Conservation (phyloP, 2,329 filamentous ascomycete genomes). For the Calonectria montana region DNA sequence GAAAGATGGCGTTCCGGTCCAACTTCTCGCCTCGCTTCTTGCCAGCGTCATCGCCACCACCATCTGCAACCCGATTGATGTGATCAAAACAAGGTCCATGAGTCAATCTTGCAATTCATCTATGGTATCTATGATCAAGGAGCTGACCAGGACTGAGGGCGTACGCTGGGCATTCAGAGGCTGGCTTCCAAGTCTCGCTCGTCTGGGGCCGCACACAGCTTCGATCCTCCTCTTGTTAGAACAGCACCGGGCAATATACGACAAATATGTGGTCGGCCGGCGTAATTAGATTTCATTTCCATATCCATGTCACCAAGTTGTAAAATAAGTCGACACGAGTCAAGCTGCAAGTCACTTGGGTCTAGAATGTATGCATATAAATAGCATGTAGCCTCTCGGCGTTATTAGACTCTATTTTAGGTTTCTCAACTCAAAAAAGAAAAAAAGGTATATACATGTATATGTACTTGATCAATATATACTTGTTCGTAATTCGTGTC, state of each 20-base stretch:
- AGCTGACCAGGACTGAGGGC: slow-evolving; percentile 21
- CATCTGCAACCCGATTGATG: slow-evolving; percentile 26
- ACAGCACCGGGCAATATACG: slow-evolving; percentile 20
- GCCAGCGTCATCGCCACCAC: slow-evolving; percentile 28
- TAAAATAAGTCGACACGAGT: neutral
- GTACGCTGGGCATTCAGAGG: slow-evolving; percentile 25
- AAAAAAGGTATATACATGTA: slow-evolving; percentile 32
- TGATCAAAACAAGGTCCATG: slow-evolving; percentile 25
- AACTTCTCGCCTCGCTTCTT: slow-evolving; percentile 23
- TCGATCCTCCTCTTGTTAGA: slow-evolving; percentile 24
- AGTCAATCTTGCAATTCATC: slow-evolving; percentile 11
- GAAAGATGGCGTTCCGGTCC: slow-evolving; percentile 6
- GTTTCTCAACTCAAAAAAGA: neutral
- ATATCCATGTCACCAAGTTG: neutral
- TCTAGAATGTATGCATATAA: neutral
- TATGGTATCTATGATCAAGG: slow-evolving; percentile 1
- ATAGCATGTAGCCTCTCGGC: neutral
- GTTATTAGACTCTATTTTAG: slow-evolving; percentile 1
- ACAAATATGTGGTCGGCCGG: neutral
- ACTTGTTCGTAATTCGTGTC: slow-evolving; percentile 8
- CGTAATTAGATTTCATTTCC: neutral
- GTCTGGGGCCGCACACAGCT: slow-evolving; percentile 24
- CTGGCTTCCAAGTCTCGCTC: slow-evolving; percentile 25
- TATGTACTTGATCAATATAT: neutral
- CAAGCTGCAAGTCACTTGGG: neutral